Percentiles rank a stretch among this genome's conserved stretches.
Evolutionary conservation across 805 yeast genomes (phyloP).

Genomic region (Metahyphopichia silvanorum): DNA sequence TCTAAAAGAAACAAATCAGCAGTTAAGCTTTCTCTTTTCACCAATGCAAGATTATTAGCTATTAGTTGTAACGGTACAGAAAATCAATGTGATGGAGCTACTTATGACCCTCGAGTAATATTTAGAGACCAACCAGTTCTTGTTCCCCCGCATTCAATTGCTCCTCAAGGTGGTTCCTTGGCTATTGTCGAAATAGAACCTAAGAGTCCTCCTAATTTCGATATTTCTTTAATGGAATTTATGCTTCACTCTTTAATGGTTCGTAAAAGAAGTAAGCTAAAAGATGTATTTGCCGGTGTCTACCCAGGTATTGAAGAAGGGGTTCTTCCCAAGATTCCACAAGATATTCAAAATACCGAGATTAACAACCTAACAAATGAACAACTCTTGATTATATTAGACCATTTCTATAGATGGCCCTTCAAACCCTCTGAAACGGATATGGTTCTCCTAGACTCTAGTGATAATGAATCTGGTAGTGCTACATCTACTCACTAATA

Average conservation of each 20-base stretch:
- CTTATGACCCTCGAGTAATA: conserved; percentile 34
- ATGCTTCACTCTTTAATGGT: conserved; percentile 61
- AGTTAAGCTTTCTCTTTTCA: conserved; percentile 59
- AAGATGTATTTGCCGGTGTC: conserved; percentile 47
- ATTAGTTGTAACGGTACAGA: conserved; percentile 15
- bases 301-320: conserved; percentile 82
- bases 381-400: conserved; percentile 52
- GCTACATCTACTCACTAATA: too few relatives aligned
- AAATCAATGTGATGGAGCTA: conserved; percentile 18
- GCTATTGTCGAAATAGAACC: conserved; percentile 58
- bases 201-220: conserved; percentile 21
- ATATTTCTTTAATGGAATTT: conserved; percentile 61
- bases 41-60: conserved; percentile 59
- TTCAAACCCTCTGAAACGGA: conserved; percentile 57
- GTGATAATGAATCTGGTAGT: too few relatives aligned
- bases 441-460: background rate
- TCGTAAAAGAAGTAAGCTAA: conserved; percentile 41
- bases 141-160: conserved; percentile 21
- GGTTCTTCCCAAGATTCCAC: conserved; percentile 25
- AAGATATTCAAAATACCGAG: conserved; percentile 38
- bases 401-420: conserved; percentile 71
- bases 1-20: conserved; percentile 58
- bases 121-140: conserved; percentile 35
- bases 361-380: conserved; percentile 49
- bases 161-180: conserved; percentile 34